phyloP scores from a whole-genome alignment of 192 early-diverging fungal genomes.

The Linnemannia hyalina region DNA sequence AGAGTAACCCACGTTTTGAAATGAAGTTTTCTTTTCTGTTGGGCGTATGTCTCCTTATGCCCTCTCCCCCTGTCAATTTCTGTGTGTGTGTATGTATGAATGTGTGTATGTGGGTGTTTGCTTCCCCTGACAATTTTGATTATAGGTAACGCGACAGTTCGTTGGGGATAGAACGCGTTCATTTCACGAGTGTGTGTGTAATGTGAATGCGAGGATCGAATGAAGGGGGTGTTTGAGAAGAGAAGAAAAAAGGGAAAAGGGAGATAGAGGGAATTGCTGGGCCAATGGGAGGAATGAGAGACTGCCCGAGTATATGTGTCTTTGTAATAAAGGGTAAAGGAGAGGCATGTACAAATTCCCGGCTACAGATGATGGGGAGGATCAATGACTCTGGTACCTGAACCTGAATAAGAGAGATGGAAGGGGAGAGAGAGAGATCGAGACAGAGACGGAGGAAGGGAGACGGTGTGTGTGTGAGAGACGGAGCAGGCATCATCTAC shows the following conservation, averaged over 20 bases:
- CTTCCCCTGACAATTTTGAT: background rate
- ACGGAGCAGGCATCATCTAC: background rate
- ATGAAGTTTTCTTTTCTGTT: slow-evolving; percentile 4
- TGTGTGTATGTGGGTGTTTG: background rate
- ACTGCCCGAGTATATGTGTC: background rate
- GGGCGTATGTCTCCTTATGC: background rate
- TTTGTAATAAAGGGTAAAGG: background rate
- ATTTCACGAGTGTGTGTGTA: background rate
- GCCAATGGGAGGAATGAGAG: slow-evolving; percentile 6
- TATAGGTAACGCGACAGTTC: background rate
- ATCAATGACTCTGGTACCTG: background rate
- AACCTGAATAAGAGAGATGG: background rate
- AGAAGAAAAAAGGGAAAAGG: background rate
- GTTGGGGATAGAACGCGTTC: background rate
- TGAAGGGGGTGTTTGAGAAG: slow-evolving; percentile 3
- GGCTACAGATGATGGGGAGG: background rate
- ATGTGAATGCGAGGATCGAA: background rate
- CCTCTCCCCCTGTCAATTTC: background rate
- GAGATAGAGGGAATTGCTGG: background rate
- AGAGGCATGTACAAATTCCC: background rate
- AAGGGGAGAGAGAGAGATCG: background rate
- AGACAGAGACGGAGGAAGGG: background rate
- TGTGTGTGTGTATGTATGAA: background rate
- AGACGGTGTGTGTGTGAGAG: background rate
- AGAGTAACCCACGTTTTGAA: slow-evolving; percentile 38